phyloP scores from a whole-genome alignment of 345 rosid genomes.

The Odontarrhena argentea region DNA sequence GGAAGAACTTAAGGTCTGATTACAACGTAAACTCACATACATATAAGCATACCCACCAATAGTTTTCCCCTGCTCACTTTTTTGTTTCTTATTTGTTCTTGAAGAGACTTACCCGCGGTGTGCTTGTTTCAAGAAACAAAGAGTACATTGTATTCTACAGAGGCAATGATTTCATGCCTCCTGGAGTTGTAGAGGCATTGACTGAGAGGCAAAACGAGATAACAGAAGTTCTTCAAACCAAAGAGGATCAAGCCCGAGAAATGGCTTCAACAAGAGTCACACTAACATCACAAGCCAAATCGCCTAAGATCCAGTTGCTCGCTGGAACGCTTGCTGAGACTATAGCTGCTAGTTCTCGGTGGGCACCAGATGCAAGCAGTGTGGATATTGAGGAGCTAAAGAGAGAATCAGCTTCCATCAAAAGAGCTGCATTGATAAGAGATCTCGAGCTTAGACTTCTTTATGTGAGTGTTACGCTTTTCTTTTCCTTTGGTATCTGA shows the following conservation, averaged over 20 bases:
- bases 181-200: constrained; percentile 58
- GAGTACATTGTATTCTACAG: constrained; percentile 87
- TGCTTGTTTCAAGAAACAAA: constrained; percentile 82
- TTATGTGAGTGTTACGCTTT: constrained; percentile 52
- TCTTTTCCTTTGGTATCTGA: constrained; percentile 6
- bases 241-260: constrained; percentile 77
- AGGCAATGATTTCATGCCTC: constrained; percentile 93
- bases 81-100: constrained; percentile 32
- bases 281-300: constrained; percentile 42
- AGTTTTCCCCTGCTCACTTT: constrained; percentile 11
- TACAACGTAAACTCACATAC: neutral
- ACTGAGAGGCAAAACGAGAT: constrained; percentile 59
- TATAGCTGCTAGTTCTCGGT: constrained; percentile 70
- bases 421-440: constrained; percentile 56
- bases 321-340: constrained; percentile 96
- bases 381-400: constrained; percentile 64
- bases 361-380: constrained; percentile 65
- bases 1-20: constrained; percentile 80
- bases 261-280: constrained; percentile 44
- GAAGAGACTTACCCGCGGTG: constrained; percentile 87
- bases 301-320: constrained; percentile 48
- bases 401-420: constrained; percentile 57
- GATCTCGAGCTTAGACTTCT: constrained; percentile 67
- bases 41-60: neutral
- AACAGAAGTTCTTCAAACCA: constrained; percentile 55